Evolutionary conservation across 345 rosid genomes (phyloP).

Genomic region (Eucalyptus fibrosa): DNA sequence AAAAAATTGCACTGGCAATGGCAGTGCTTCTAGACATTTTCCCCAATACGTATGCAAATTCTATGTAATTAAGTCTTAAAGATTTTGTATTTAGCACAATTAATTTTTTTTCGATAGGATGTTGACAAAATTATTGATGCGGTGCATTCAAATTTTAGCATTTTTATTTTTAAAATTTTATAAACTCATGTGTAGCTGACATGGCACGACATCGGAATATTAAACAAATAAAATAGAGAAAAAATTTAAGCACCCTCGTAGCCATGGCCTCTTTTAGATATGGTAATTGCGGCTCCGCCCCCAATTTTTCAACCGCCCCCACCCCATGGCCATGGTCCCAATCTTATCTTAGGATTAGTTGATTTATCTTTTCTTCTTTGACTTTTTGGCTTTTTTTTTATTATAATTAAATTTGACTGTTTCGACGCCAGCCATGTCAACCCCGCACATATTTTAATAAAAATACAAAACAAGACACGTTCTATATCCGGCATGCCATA

Average conservation of each 20-base stretch:
- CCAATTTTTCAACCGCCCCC: neutral
- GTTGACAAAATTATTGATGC: too few species aligned
- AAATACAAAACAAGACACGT: neutral
- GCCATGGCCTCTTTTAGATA: neutral
- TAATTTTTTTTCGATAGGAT: neutral
- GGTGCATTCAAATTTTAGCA: too few species aligned
- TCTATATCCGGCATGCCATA: neutral
- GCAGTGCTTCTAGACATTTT: neutral
- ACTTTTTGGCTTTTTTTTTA: neutral
- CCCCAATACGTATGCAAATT: neutral
- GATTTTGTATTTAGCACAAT: neutral
- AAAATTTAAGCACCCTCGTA: neutral
- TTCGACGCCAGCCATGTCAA: neutral
- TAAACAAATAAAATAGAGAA: neutral
- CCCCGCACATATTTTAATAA: neutral
- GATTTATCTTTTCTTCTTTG: neutral
- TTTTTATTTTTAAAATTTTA: neutral
- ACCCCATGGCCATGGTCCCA: neutral
- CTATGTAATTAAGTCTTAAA: neutral
- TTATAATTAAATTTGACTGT: neutral
- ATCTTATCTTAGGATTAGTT: neutral
- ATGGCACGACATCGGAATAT: neutral
- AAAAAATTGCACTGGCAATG: neutral
- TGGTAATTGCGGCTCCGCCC: neutral
- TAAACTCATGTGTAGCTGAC: rapidly evolving